Conservation (phyloP, 2,329 filamentous ascomycete genomes). For the Septoria petroselini region DNA sequence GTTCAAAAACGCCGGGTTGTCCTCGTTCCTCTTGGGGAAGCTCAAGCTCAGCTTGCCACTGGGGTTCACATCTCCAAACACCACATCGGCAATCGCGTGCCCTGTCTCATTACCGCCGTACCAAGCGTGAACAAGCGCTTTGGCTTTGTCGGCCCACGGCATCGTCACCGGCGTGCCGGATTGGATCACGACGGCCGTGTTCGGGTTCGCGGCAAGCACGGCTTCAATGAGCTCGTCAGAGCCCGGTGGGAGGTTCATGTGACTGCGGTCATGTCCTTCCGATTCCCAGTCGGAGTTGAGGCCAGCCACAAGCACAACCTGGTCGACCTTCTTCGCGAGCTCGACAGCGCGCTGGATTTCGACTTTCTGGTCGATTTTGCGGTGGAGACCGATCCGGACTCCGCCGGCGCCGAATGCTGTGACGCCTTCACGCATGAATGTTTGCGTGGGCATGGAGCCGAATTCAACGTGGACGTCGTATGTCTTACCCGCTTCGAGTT, state of each 20-base stretch:
- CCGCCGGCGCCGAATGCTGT: slow-evolving; percentile 65
- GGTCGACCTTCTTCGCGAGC: slow-evolving; percentile 66
- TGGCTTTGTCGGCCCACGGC: slow-evolving; percentile 65
- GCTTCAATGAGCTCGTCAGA: slow-evolving; percentile 65
- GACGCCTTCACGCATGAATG: slow-evolving; percentile 56
- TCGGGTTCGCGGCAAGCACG: slow-evolving; percentile 64
- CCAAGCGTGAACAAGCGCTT: slow-evolving; percentile 71
- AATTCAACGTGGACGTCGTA: slow-evolving; percentile 62
- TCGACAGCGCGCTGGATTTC: slow-evolving; percentile 64
- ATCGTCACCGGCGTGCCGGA: slow-evolving; percentile 71
- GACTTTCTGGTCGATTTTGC: slow-evolving; percentile 57
- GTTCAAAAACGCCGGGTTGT: slow-evolving; percentile 66
- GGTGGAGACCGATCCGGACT: slow-evolving; percentile 59
- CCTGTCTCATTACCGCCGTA: slow-evolving; percentile 85
- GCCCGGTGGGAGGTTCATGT: slow-evolving; percentile 58
- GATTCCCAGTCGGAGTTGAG: slow-evolving; percentile 77
- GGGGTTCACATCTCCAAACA: slow-evolving; percentile 71
- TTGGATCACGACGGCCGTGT: slow-evolving; percentile 71
- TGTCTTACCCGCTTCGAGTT: slow-evolving; percentile 57
- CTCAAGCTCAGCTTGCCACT: slow-evolving; percentile 72
- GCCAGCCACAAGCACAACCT: slow-evolving; percentile 74
- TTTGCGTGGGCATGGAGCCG: slow-evolving; percentile 63
- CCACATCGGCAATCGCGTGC: slow-evolving; percentile 73
- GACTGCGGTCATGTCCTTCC: slow-evolving; percentile 63
- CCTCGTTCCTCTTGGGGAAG: slow-evolving; percentile 54